Percentiles rank a stretch among this genome's conserved stretches.
Conservation (phyloP, 2,329 filamentous ascomycete genomes). For the Neofusicoccum parvum region DNA sequence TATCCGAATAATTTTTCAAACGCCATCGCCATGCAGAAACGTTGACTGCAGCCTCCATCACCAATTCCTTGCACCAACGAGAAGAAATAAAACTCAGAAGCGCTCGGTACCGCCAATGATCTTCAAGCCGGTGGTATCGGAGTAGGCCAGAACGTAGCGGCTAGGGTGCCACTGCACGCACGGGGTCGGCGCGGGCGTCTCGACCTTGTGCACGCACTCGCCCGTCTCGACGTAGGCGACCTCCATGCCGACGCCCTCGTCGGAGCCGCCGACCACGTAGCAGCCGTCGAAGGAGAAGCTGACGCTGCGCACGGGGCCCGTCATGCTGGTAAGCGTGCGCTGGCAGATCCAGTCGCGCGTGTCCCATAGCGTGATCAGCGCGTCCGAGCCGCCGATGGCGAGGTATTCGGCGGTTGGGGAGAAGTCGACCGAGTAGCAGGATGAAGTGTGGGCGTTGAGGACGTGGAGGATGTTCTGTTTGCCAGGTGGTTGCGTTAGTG, state of each 20-base stretch:
- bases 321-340: constrained; percentile 69
- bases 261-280: constrained; percentile 73
- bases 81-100: background rate
- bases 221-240: constrained; percentile 74
- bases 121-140: constrained; percentile 66
- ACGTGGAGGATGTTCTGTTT: constrained; percentile 51
- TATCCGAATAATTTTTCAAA: background rate
- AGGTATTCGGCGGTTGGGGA: constrained; percentile 72
- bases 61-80: background rate
- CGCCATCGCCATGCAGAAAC: constrained; percentile 7
- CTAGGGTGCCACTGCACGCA: constrained; percentile 77
- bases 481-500: background rate
- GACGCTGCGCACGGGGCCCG: constrained; percentile 69
- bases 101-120: constrained; percentile 59
- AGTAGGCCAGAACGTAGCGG: constrained; percentile 73
- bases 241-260: constrained; percentile 70
- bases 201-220: constrained; percentile 71
- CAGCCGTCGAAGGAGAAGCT: constrained; percentile 79
- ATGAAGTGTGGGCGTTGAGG: constrained; percentile 72
- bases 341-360: constrained; percentile 76
- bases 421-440: constrained; percentile 68
- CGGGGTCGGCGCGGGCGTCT: constrained; percentile 65
- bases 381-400: constrained; percentile 75
- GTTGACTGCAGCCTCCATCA: background rate
- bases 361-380: constrained; percentile 76